Evolutionary conservation across 2,329 filamentous ascomycete genomes (phyloP).

Genomic region (Sporothrix dimorphospora): DNA sequence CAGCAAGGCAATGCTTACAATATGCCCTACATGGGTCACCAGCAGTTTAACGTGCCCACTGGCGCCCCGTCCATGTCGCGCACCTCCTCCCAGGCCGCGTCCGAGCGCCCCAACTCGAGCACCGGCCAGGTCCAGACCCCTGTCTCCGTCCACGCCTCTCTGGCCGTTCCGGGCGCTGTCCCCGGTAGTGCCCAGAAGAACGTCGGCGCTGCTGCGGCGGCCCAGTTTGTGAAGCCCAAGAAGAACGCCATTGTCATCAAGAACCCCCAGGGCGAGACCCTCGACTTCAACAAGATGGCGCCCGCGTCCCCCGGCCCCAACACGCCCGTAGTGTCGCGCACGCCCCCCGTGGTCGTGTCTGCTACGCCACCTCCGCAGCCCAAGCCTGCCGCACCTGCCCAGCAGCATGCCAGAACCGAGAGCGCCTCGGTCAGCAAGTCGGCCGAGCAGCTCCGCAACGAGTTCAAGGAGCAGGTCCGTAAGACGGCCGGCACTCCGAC

Average conservation of each 20-base stretch:
- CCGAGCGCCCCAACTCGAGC: conserved; percentile 67
- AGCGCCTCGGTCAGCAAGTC: conserved; percentile 71
- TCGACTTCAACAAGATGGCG: conserved; percentile 67
- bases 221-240: conserved; percentile 55
- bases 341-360: conserved; percentile 71
- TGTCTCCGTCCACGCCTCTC: conserved; percentile 62
- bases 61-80: conserved; percentile 77
- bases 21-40: conserved; percentile 31
- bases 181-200: conserved; percentile 28
- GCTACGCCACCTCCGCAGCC: conserved; percentile 80
- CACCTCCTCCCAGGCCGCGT: conserved; percentile 74
- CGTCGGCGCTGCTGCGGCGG: conserved; percentile 46
- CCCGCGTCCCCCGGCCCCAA: conserved; percentile 61
- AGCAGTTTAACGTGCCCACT: conserved; percentile 50
- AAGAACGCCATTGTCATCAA: conserved; percentile 84
- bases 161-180: conserved; percentile 57
- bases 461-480: conserved; percentile 78
- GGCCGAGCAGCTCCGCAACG: conserved; percentile 78
- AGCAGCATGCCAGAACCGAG: conserved; percentile 71
- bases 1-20: conserved; percentile 38
- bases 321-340: conserved; percentile 58
- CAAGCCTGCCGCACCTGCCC: conserved; percentile 68
- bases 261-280: conserved; percentile 75
- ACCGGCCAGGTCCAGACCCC: conserved; percentile 65
- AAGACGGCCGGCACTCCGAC: conserved; percentile 43